phyloP scores from a whole-genome alignment of 768 basidiomycete species.

The Tylopilus sp. region DNA sequence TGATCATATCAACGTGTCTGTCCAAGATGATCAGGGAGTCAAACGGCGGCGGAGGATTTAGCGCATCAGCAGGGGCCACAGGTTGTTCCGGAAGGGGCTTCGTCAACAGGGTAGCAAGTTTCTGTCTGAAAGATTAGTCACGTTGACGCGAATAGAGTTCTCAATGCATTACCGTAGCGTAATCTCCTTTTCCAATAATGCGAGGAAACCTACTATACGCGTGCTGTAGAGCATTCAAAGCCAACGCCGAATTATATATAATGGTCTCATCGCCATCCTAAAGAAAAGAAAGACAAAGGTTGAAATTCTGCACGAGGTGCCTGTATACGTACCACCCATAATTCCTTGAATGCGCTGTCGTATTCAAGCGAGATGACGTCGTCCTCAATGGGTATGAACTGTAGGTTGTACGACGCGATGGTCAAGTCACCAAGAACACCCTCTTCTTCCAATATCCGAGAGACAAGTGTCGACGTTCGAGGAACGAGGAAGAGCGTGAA shows the following conservation, averaged over 20 bases:
- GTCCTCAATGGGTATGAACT: constrained; percentile 90
- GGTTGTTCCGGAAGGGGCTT: constrained; percentile 49
- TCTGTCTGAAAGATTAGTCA: constrained; percentile 42
- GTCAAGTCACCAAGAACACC: constrained; percentile 96
- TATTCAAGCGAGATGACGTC: constrained; percentile 91
- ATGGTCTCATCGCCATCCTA: constrained; percentile 95
- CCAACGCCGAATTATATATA: constrained; percentile 85
- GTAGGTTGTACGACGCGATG: constrained; percentile 83
- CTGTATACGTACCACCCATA: constrained; percentile 74
- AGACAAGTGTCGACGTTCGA: constrained; percentile 80
- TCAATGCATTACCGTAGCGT: constrained; percentile 56
- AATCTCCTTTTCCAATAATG: constrained; percentile 90
- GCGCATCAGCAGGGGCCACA: constrained; percentile 37
- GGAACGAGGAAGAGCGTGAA: constrained; percentile 90
- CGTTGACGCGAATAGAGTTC: neutral
- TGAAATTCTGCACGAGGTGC: neutral
- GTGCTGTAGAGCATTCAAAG: constrained; percentile 77
- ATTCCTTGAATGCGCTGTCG: constrained; percentile 80
- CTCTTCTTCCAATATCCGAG: constrained; percentile 87
- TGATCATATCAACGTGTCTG: constrained; percentile 91
- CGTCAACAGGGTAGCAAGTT: constrained; percentile 68
- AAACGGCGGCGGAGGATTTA: constrained; percentile 55
- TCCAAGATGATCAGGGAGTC: constrained; percentile 90
- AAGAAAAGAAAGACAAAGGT: neutral
- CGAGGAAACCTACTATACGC: constrained; percentile 89